phyloP scores from a whole-genome alignment of 1,284 basidiomycete species.

The Cryptococcus maquisensis region DNA sequence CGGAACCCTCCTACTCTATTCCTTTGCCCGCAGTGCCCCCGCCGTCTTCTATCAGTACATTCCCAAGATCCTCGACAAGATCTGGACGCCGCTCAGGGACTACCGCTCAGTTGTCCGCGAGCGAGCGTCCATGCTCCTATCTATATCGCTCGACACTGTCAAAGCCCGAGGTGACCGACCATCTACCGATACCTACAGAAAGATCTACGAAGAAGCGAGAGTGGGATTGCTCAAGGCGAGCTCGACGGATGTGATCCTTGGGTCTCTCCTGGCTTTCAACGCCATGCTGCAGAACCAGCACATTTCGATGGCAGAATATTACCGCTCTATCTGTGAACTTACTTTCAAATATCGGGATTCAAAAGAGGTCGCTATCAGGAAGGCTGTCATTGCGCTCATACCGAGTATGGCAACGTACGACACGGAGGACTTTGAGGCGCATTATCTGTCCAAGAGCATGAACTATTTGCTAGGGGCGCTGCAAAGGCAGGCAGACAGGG shows the following conservation, averaged over 20 bases:
- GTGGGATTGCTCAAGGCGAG: constrained; percentile 74
- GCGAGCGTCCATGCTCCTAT: constrained; percentile 82
- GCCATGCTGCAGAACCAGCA: constrained; percentile 89
- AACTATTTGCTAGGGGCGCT: constrained; percentile 80
- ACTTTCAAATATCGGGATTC: constrained; percentile 85
- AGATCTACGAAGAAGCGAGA: constrained; percentile 85
- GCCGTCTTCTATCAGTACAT: constrained; percentile 83
- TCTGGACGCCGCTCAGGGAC: constrained; percentile 82
- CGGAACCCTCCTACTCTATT: constrained; percentile 70
- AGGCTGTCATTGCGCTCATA: constrained; percentile 89
- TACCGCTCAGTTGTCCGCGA: constrained; percentile 73
- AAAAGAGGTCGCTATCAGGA: constrained; percentile 78
- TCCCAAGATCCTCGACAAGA: constrained; percentile 79
- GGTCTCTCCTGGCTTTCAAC: constrained; percentile 85
- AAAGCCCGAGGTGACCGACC: constrained; percentile 52
- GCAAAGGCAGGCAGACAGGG: constrained; percentile 82
- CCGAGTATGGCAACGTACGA: constrained; percentile 93
- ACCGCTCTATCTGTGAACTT: constrained; percentile 82
- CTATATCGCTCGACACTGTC: constrained; percentile 82
- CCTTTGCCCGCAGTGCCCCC: constrained; percentile 80
- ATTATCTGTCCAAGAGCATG: constrained; percentile 89
- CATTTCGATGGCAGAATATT: constrained; percentile 92
- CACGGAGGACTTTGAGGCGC: constrained; percentile 80
- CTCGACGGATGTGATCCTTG: constrained; percentile 76
- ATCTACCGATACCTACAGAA: constrained; percentile 57